These are phyloP conservation scores for Ophiostoma australiae DNA, from an alignment of 2,329 filamentous ascomycete genomes.

Conservation along the genomic window DNA sequence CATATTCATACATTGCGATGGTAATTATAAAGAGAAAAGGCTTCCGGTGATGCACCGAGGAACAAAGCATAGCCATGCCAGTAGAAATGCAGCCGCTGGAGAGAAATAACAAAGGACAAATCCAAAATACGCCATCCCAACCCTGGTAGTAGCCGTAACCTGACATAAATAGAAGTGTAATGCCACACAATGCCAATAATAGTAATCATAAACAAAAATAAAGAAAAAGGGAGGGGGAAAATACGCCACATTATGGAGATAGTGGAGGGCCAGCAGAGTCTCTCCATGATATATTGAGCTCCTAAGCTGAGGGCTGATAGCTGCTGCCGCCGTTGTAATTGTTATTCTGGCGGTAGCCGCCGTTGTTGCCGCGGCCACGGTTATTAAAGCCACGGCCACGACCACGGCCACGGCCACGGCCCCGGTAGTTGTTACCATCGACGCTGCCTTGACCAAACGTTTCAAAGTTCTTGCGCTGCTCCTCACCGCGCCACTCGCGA, in stretches of 20 bases:
- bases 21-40: not conserved
- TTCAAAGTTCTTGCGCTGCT: constrained; percentile 54
- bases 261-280: too few relatives aligned
- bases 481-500: constrained; percentile 16
- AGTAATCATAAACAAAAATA: not conserved
- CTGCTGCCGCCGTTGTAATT: constrained; percentile 11
- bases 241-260: not conserved
- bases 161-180: not conserved
- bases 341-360: constrained; percentile 25
- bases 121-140: not conserved
- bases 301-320: not conserved
- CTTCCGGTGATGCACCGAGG: not conserved
- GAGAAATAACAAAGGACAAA: not conserved
- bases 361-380: constrained; percentile 66
- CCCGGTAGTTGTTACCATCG: constrained; percentile 69
- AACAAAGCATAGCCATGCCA: not conserved
- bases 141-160: not conserved
- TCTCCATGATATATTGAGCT: not conserved
- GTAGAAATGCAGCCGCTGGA: not conserved
- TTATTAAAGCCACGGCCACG: constrained; percentile 48
- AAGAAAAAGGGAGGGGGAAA: not conserved
- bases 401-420: constrained; percentile 73
- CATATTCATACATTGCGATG: not conserved
- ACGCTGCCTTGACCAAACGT: constrained; percentile 97
- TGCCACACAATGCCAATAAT: not conserved